Evolutionary conservation across 2,329 filamentous ascomycete genomes (phyloP), one percentile per base, ranked within the genome.

Genomic region (Colletotrichum graminicola): DNA sequence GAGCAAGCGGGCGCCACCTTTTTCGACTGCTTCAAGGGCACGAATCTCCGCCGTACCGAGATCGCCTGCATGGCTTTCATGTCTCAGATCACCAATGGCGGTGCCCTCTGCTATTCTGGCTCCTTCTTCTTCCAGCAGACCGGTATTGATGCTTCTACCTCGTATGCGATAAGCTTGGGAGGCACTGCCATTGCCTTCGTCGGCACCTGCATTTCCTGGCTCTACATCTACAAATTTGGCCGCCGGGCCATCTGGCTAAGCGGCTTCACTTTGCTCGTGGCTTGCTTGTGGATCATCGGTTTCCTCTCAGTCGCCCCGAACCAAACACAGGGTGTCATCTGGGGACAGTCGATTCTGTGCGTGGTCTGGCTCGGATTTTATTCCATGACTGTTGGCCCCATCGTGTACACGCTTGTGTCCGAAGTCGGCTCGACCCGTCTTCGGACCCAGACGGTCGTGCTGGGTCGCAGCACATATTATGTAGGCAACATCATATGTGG

Each of bases 101-200:
- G 80, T 49, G 79, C 81, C 18, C 77, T 83, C 34, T 81, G 80
- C 75, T 84, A 84, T 73, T 81, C 76, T 12, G 81, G 81, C 14
- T 82, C 82, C 34, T 86, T 84, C 78, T 86, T 86, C 77, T 85
- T 84, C 77, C 79, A 83, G 55, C 82, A 84, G 73, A 80, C 83
- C 1, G 84, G 85, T 59, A 80, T 85, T 60, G 69, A 77, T 41
- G 70, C 78, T 39, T 73, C 76, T 5, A 76, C 79, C 3, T 79
- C 83, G 0, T 85, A 84, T 73, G 80, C 78, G 51, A 81, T 87
- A 70, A 78, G 79, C 26, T 77, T 86, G 7, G 82, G 80, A 5
- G 83, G 82, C 41, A 84, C 81, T 14, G 80, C 79, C 5, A 79
- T 85, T 54, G 83, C 82, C 16, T 84, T 86, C 49, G 36, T 82